Base-by-base conservation (phyloP, 768 basidiomycete genomes). In the Tubosaeta sp. region DNA sequence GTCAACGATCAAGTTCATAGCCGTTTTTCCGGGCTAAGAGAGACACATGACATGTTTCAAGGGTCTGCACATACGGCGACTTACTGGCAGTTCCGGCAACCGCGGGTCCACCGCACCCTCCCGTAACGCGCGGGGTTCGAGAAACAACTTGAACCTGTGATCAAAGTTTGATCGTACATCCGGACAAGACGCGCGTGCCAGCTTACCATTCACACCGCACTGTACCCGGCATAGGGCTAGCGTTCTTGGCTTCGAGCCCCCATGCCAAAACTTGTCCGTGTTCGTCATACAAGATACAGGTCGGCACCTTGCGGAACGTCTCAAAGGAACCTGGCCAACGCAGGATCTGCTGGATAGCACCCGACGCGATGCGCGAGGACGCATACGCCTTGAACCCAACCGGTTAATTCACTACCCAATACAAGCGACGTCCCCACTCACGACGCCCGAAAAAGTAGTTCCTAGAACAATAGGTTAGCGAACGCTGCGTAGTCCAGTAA, bases 181-280 rank as follows among this genome's bases (percentile, higher is more conserved):
- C 25, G 24, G 36, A 47, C 27, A 16, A 36, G 19, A 10, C 25
- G 19, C 10, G 2, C 24, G 14, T 3, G 18, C 4, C 10, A 30
- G 13, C 67, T 38, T 55, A 77, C 81, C 80, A 79, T 69, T 81
- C 81, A 48, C 77, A 83, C 51, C 74, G 77, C 44, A 71, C 72
- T 11, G 80, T 82, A 7, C 89, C 87, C 3, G 78, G 74, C 70
- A 84, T 78, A 3, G 82, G 80, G 19, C 80, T 78, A 2, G 86
- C 79, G 59, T 87, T 89, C 73, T 92, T 92, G 3, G 91, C 91
- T 71, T 92, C 87, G 44, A 92, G 69, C 1, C 91, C 90, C 90
- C 91, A 94, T 6, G 87, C 85, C 21, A 90, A 59, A 2, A 93
- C 83, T 53, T 77, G 77, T 0, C 89, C 90, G 29, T 73, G 69